A percentile compares a stretch with the other conserved stretches of the same genome.
Evolutionary conservation across 1,284 basidiomycete species (phyloP).

Genomic region (Ceratobasidium sp.): DNA sequence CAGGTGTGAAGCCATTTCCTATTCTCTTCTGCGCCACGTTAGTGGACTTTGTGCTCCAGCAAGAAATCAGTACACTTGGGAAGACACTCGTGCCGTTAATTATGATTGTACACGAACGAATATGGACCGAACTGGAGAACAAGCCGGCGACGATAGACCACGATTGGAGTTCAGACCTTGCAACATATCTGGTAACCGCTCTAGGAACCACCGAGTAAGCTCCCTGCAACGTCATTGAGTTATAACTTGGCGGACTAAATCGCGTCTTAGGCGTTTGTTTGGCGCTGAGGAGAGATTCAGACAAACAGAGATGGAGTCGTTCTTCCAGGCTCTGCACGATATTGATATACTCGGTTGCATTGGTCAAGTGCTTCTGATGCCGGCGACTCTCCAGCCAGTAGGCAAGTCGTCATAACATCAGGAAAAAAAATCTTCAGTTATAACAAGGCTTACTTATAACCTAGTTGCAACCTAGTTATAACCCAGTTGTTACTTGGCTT

Average conservation of each 20-base stretch:
- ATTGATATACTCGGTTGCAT: background rate
- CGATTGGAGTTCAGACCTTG: background rate
- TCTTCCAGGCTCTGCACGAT: background rate
- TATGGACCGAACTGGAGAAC: background rate
- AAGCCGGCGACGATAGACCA: background rate
- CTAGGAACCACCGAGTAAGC: conserved; percentile 25
- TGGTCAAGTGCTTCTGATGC: background rate
- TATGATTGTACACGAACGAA: background rate
- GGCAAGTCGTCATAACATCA: background rate
- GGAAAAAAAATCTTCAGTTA: too few species aligned
- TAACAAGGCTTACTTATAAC: too few species aligned
- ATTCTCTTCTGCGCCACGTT: background rate
- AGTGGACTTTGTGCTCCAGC: background rate
- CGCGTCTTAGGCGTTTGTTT: background rate
- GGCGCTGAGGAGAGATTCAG: background rate
- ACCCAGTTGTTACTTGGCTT: too few species aligned
- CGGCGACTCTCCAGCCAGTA: background rate
- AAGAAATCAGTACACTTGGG: background rate
- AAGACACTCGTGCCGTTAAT: background rate
- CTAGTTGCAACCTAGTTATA: too few species aligned
- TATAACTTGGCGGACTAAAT: too few species aligned
- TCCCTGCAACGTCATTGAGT: background rate
- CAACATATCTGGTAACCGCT: background rate
- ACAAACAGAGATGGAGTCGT: conserved; percentile 1
- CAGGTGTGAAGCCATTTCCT: background rate